Percentiles rank a stretch among this genome's conserved stretches.
Evolutionary conservation across 2,329 filamentous ascomycete genomes (phyloP).

Genomic region (Fusarium mexicanum): DNA sequence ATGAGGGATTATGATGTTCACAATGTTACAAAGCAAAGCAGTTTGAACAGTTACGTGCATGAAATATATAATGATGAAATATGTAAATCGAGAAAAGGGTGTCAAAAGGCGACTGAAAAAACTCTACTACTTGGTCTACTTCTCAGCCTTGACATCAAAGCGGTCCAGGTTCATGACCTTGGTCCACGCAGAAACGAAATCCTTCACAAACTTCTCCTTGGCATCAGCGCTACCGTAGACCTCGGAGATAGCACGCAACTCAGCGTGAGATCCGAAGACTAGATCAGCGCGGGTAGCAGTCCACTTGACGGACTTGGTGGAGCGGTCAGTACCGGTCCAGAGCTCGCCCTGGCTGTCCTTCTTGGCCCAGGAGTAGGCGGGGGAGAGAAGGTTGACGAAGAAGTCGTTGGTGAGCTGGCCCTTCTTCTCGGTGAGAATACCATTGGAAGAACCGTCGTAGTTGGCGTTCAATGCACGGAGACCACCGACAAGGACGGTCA

Average conservation of each 20-base stretch:
- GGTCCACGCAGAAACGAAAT: slow-evolving; percentile 76
- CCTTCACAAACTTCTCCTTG: slow-evolving; percentile 71
- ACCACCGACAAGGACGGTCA: slow-evolving; percentile 77
- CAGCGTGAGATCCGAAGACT: slow-evolving; percentile 77
- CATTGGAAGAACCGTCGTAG: slow-evolving; percentile 73
- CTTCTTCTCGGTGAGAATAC: slow-evolving; percentile 74
- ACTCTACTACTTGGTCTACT: not conserved
- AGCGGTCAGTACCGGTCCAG: slow-evolving; percentile 72
- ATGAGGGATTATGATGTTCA: not conserved
- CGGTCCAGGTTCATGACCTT: slow-evolving; percentile 81
- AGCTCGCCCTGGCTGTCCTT: slow-evolving; percentile 59
- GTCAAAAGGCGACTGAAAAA: not conserved
- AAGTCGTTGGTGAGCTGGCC: slow-evolving; percentile 82
- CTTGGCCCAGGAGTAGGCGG: slow-evolving; percentile 67
- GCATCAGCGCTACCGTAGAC: slow-evolving; percentile 72
- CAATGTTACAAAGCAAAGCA: fast-evolving
- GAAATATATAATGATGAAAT: not conserved
- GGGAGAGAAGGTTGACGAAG: slow-evolving; percentile 82
- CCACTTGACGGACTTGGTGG: slow-evolving; percentile 74
- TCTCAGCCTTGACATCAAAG: slow-evolving; percentile 60
- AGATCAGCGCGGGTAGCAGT: slow-evolving; percentile 74
- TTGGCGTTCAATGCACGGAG: slow-evolving; percentile 76
- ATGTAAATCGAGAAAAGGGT: not conserved
- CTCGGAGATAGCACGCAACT: slow-evolving; percentile 76
- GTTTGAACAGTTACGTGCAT: not conserved